Percentiles rank a stretch among this genome's conserved stretches.
Conservation (phyloP, 2,329 filamentous ascomycete genomes). For the Cercospora zeae-maydis region DNA sequence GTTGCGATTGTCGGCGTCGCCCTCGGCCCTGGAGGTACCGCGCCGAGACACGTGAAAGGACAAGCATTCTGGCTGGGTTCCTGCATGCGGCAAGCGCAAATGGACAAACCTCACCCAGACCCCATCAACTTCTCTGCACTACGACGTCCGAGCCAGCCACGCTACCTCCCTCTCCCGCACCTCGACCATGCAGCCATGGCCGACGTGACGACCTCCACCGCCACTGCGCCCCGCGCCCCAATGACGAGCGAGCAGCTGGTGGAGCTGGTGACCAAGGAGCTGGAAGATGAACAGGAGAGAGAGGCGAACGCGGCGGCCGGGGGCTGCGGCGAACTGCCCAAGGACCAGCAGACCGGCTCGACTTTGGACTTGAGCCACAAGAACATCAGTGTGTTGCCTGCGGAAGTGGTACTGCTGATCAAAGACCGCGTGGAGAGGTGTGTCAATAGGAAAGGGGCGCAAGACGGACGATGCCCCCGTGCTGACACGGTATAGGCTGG, state of each 20-base stretch:
- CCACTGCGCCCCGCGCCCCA: slow-evolving; percentile 21
- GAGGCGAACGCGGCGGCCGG: slow-evolving; percentile 31
- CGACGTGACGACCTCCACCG: slow-evolving; percentile 18
- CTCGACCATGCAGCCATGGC: slow-evolving; percentile 28
- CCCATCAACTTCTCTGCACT: slow-evolving; percentile 2
- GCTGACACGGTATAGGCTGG: slow-evolving; percentile 55
- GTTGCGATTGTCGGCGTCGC: background rate
- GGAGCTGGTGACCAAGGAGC: slow-evolving; percentile 33
- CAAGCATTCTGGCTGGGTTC: slow-evolving; percentile 1
- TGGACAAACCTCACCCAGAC: slow-evolving; percentile 6
- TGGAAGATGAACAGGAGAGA: slow-evolving; percentile 34
- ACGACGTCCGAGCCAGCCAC: slow-evolving; percentile 7
- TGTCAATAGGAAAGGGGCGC: slow-evolving; percentile 3
- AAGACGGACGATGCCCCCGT: background rate
- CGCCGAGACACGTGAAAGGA: background rate
- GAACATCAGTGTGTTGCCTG: slow-evolving; percentile 66
- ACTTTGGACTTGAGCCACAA: slow-evolving; percentile 76
- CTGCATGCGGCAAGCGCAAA: slow-evolving; percentile 5
- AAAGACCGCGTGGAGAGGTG: slow-evolving; percentile 71
- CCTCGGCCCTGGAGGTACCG: background rate
- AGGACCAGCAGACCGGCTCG: slow-evolving; percentile 55
- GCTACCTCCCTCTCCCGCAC: slow-evolving; percentile 6
- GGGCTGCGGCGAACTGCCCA: slow-evolving; percentile 26
- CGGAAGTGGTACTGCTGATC: slow-evolving; percentile 71
- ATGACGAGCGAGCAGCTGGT: slow-evolving; percentile 31